These are phyloP conservation scores for Cladosporium halotolerans DNA, from an alignment of 2,329 filamentous ascomycete species.

Conservation along the genomic window DNA sequence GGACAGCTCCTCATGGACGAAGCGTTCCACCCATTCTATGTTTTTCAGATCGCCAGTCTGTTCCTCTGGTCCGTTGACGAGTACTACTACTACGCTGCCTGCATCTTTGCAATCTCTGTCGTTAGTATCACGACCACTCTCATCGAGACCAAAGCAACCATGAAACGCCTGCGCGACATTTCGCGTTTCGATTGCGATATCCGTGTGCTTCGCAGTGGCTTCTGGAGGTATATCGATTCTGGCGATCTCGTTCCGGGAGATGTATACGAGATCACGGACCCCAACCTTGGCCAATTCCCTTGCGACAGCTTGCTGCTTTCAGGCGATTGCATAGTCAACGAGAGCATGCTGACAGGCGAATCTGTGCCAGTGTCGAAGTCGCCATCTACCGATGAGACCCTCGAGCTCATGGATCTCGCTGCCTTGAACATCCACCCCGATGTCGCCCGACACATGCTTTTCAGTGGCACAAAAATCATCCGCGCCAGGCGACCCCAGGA, in stretches of 20 bases:
- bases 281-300: conserved; percentile 77
- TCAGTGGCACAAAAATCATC: conserved; percentile 92
- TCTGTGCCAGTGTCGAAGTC: conserved; percentile 94
- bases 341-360: conserved; percentile 97
- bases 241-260: conserved; percentile 89
- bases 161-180: conserved; percentile 83
- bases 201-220: conserved; percentile 85
- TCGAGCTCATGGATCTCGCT: conserved; percentile 69
- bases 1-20: conserved; percentile 83
- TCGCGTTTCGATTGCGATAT: conserved; percentile 94
- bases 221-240: conserved; percentile 86
- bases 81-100: conserved; percentile 95
- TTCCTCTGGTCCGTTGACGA: conserved; percentile 90
- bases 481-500: conserved; percentile 83
- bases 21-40: conserved; percentile 95
- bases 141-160: conserved; percentile 85
- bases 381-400: conserved; percentile 71
- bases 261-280: conserved; percentile 94
- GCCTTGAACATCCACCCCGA: conserved; percentile 78
- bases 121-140: conserved; percentile 87
- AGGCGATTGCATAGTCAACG: conserved; percentile 96
- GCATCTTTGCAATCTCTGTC: conserved; percentile 90
- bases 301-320: conserved; percentile 86
- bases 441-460: conserved; percentile 82
- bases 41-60: conserved; percentile 93